Evolutionary conservation across 495 filamentous ascomycete genomes (phyloP), one percentile per base, ranked within the genome.

Genomic region (Podospora conica): DNA sequence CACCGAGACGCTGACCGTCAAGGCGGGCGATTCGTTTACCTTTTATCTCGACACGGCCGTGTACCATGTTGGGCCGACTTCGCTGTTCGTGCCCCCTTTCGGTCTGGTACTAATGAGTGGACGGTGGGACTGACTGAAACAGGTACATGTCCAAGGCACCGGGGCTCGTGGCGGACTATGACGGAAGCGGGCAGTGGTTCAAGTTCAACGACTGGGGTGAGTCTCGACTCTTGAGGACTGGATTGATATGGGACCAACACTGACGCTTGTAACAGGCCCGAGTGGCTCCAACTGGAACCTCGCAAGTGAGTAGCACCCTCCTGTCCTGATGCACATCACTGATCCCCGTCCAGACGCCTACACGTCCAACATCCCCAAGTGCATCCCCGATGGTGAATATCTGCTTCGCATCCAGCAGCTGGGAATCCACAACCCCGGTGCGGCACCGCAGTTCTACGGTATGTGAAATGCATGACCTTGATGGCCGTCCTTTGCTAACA

Each of bases 321-420:
- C 5, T 15, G n/a, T 55, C 25, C 9, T 29, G 78, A 61, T 31
- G 9, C 10, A 31, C 29, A 12, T 11, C 31, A 28, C 25, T 60
- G 20, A 20, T 9, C 0, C 53, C 31, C 22, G 11, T 6, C 20
- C 28, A 79, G 78, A 70, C 67, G 73, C 76, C 25, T 87, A 86
- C 73, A 76, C 73, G 18, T 78, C 77, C 69, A 83, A 74, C 21
- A 83, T 88, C 65, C 86, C 86, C 1, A 74, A 75, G 66, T 78
- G 76, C 55, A 77, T 86, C 66, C 81, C 84, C 0, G 74, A 71
- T 27, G 86, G 86, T 58, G 82, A 87, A 59, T 89, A 89, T 64
- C 83, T 89, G 33, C 75, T 88, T 48, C 80, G 86, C 10, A 83
- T 84, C 61, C 85, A 88, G 69, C 80, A 83, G 55, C 78, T 88